Evolutionary conservation across 2,329 filamentous ascomycete species (phyloP), one percentile per base, ranked within the genome.

Genomic region (Colletotrichum zoysiae): DNA sequence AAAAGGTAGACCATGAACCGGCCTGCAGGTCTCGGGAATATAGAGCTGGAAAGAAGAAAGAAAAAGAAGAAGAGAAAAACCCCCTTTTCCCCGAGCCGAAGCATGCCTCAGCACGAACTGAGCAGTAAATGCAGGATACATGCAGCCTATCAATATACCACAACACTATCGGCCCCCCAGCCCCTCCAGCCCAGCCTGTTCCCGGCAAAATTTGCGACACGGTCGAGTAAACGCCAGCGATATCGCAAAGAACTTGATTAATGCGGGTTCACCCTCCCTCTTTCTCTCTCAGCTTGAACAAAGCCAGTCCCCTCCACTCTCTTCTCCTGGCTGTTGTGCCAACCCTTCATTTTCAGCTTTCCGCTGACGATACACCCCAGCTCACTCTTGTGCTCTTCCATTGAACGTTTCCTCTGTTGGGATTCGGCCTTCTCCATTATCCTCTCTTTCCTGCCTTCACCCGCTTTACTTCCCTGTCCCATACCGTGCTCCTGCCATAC

Each of bases 21-120:
- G 23, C 48, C 65, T 69, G 38, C 53, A 69, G 18, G 44, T 64
- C 58, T 68, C 35, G 42, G 30, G 46, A 57, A 12, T 12, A 18
- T 46, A 11, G 56, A 23, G 48, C 1, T 12, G 44, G n/a, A 16
- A 51, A n/a, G 44, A 26, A 23, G 14, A 62, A 20, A 14, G 9
- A 42, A 18, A 18, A 38, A 9, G 7, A 14, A 8, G 30, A 18
- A 18, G 23, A 14, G 7, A 38, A 51, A 8, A 5, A 5, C 23
- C 42, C 23, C 42, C 26, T 40, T 62, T 58, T 11, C 30, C 14
- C 56, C 56, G 63, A 67, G 16, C 14, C 55, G 14, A 4, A n/a
- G 30, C 42, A 26, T 33, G 42, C 44, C 44, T 42, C 62, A 7
- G 30, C 9, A 30, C 23, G 4, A 18, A 42, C 12, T 11, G 6